Percentiles rank a stretch among this genome's conserved stretches.
phyloP scores from a whole-genome alignment of 306 rosid genomes.

The Herpetospermum pedunculosum region DNA sequence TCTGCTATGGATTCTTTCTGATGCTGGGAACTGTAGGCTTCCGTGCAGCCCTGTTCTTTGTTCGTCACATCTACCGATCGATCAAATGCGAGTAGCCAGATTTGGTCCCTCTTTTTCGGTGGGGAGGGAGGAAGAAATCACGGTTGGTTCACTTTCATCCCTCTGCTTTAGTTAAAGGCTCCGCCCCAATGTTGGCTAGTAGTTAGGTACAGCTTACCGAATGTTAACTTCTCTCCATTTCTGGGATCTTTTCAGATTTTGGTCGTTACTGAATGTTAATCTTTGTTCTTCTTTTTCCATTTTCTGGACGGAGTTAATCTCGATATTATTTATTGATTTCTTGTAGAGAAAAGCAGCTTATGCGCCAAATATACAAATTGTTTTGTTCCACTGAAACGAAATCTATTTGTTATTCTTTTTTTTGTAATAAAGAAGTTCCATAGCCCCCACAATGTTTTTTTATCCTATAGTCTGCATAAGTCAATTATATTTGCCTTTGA shows the following conservation, averaged over 20 bases:
- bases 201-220: constrained; percentile 2
- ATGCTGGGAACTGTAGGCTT: constrained; percentile 93
- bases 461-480: not conserved
- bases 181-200: not conserved
- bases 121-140: constrained; percentile 1
- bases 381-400: not conserved
- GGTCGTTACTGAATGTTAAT: not conserved
- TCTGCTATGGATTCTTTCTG: constrained; percentile 95
- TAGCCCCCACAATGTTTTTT: not conserved
- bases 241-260: constrained; percentile 5
- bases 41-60: constrained; percentile 83
- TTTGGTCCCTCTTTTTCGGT: not conserved
- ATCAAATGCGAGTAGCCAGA: constrained; percentile 79
- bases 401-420: not conserved
- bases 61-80: constrained; percentile 91
- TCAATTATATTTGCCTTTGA: not conserved
- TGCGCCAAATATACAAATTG: constrained; percentile 2
- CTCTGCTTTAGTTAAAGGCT: not conserved
- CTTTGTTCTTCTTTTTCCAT: not conserved
- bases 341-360: constrained; percentile 1
- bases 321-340: constrained; percentile 3
- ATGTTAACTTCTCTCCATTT: constrained; percentile 2
- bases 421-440: not conserved
- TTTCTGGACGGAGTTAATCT: not conserved
- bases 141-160: constrained; percentile 9